Conservation (phyloP, 2,329 filamentous ascomycete species). For the Penicillium italicum region DNA sequence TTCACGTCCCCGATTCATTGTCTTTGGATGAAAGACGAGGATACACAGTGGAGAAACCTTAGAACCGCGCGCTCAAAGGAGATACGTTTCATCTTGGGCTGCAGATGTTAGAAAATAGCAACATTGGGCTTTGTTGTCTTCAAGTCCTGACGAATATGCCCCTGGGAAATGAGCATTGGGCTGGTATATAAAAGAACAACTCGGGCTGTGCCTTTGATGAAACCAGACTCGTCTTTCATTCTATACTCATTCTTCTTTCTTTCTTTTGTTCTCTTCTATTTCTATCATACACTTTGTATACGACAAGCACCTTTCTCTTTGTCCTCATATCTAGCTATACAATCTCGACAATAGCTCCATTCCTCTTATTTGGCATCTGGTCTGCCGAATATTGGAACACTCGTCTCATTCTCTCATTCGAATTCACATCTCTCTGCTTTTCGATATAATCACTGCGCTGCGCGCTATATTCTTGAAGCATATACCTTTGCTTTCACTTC, state of each 20-base stretch:
- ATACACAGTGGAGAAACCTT: conserved; percentile 9
- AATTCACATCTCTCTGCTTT: not conserved
- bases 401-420: not conserved
- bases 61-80: conserved; percentile 12
- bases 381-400: conserved; percentile 10
- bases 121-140: conserved; percentile 9
- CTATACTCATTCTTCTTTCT: conserved; percentile 8
- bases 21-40: conserved; percentile 14
- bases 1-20: not conserved
- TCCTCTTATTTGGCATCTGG: conserved; percentile 13
- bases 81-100: conserved; percentile 15
- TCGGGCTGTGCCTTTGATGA: not conserved
- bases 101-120: conserved; percentile 11
- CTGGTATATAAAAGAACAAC: conserved; percentile 16
- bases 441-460: conserved; percentile 4
- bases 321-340: not conserved
- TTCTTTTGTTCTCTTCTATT: conserved; percentile 12
- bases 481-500: not conserved
- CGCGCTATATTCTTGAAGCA: not conserved
- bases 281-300: not conserved
- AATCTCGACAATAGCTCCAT: conserved; percentile 6
- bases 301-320: conserved; percentile 4
- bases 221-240: conserved; percentile 8
- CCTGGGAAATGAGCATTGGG: not conserved
- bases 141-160: not conserved